These are phyloP conservation scores for Cladosporium sp. DNA, from an alignment of 2,329 filamentous ascomycete genomes.

Conservation along the genomic window DNA sequence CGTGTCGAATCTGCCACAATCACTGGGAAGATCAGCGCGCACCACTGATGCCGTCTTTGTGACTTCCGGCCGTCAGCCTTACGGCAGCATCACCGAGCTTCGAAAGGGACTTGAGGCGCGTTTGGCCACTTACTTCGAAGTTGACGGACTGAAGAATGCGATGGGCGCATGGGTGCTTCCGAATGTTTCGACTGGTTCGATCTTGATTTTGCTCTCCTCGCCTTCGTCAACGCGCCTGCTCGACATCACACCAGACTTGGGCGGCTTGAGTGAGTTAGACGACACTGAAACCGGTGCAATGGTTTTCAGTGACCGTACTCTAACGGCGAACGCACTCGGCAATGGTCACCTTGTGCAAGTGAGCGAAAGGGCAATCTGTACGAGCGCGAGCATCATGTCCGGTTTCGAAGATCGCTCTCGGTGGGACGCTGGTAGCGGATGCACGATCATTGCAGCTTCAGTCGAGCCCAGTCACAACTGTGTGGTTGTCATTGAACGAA, in stretches of 20 bases:
- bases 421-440: conserved; percentile 12
- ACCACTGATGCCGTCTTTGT: conserved; percentile 31
- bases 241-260: conserved; percentile 16
- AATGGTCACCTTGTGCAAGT: conserved; percentile 28
- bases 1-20: conserved; percentile 27
- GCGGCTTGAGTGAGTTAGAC: conserved; percentile 18
- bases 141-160: conserved; percentile 24
- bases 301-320: conserved; percentile 23
- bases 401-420: conserved; percentile 27
- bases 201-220: conserved; percentile 35
- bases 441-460: conserved; percentile 22
- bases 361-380: conserved; percentile 21
- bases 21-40: conserved; percentile 16
- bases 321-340: conserved; percentile 20
- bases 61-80: conserved; percentile 41
- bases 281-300: conserved; percentile 19
- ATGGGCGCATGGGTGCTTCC: conserved; percentile 37
- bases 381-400: conserved; percentile 17
- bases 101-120: conserved; percentile 38
- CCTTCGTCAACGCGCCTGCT: conserved; percentile 25
- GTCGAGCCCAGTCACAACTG: conserved; percentile 16
- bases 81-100: conserved; percentile 42
- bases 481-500: conserved; percentile 19
- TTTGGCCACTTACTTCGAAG: conserved; percentile 21
- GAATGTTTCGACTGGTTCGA: conserved; percentile 27